Evolutionary conservation across 371 early-diverging fungal genomes (phyloP).

Genomic region (Rhizomucor miehei): DNA sequence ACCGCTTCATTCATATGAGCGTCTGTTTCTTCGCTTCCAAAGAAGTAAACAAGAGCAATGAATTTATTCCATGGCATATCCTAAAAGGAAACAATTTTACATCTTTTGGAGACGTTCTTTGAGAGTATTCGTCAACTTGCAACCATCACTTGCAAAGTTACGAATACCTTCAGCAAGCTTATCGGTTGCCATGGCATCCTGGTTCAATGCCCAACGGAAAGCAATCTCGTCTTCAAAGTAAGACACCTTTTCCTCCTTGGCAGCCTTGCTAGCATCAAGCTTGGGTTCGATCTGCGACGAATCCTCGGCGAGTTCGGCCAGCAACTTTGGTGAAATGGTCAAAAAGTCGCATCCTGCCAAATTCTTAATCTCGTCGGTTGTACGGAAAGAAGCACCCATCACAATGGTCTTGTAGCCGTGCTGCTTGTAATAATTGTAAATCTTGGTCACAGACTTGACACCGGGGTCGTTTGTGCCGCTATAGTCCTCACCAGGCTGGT

Average conservation of each 20-base stretch:
- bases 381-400: slow-evolving; percentile 99
- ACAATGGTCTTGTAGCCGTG: slow-evolving; percentile 96
- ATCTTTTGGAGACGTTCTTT: slow-evolving; percentile 1
- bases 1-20: too few species aligned
- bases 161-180: slow-evolving; percentile 96
- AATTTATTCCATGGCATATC: neutral
- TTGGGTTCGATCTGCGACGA: slow-evolving; percentile 64
- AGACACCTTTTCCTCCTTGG: slow-evolving; percentile 55
- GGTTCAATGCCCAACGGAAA: slow-evolving; percentile 96
- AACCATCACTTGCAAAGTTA: slow-evolving; percentile 92
- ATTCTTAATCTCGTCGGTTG: slow-evolving; percentile 93
- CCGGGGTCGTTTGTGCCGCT: slow-evolving; percentile 84
- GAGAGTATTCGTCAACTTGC: slow-evolving; percentile 56
- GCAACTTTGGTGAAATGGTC: slow-evolving; percentile 91
- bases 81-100: neutral
- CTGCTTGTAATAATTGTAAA: slow-evolving; percentile 99
- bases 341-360: slow-evolving; percentile 96
- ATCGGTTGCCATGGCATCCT: slow-evolving; percentile 98
- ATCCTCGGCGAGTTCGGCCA: slow-evolving; percentile 73
- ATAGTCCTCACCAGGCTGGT: slow-evolving; percentile 74
- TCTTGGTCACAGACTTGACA: slow-evolving; percentile 85
- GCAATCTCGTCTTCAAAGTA: slow-evolving; percentile 72
- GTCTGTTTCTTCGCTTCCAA: too few species aligned
- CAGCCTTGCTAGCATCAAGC: slow-evolving; percentile 69
- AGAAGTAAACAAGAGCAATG: too few species aligned